Evolutionary conservation across 257 asterid species (phyloP), one percentile per base, ranked within the genome.

Genomic region (Solanum chmielewskii): DNA sequence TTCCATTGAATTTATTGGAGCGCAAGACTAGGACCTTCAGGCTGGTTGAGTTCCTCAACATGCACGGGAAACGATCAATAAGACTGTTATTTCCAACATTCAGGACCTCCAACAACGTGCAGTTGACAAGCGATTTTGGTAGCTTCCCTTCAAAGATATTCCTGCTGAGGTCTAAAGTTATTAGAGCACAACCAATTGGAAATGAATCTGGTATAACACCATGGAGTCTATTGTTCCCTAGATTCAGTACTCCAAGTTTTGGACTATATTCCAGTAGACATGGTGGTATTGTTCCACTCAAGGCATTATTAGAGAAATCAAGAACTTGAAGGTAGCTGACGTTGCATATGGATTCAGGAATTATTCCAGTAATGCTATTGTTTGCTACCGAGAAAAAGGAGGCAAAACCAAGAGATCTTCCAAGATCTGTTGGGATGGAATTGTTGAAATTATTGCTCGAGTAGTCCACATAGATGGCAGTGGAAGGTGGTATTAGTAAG

Each of bases 71-170:
- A 3, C 7, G 59, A 49, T 93, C 95, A 23, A 87, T 76, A 1
- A 93, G 66, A 4, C 4, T 80, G 85, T 93, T 94, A 81, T 62
- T 78, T 49, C 93, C 96, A 9, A 94, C 83, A 39, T 94, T 90
- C 85, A 94, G 69, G 31, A 93, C 93, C 87, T 93, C 90, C 31
- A 92, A 31, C 13, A 47, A 25, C 12, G 3, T 10, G 88, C 98
- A 94, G 52, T 88, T 90, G 11, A 25, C 49, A 86, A 94, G 83
- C 4, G 94, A 89, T 60, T 2, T 21, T 0, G 97, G 96, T 27
- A 94, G 47, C 62, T 39, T 89, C 75, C 93, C 93, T 87, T 59
- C 10, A 21, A 94, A 71, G 5, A 0, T 3, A 87, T 94, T 94
- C n/a, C 20, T 8, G 21, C 90, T 86, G 42, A 93, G 88, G 88